phyloP scores from a whole-genome alignment of 2,329 filamentous ascomycete species.

The Fusarium abutilonis region DNA sequence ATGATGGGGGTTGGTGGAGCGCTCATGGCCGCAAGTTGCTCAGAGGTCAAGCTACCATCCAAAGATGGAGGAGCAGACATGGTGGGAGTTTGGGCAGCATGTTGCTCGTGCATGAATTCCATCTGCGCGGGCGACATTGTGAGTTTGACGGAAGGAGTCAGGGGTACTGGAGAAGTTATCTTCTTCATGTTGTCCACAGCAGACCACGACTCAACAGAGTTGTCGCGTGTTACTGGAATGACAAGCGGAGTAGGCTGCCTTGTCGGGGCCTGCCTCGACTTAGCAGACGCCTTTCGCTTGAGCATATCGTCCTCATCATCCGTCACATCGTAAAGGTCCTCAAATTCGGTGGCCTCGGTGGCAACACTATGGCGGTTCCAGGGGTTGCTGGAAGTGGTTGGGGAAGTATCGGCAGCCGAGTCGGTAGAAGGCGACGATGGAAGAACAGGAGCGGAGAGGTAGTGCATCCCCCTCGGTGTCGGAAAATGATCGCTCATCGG shows the following conservation, averaged over 20 bases:
- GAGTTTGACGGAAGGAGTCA: slow-evolving; percentile 73
- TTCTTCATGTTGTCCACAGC: slow-evolving; percentile 58
- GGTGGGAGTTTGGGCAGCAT: slow-evolving; percentile 73
- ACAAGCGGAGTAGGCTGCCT: slow-evolving; percentile 57
- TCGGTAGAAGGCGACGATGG: slow-evolving; percentile 68
- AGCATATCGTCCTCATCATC: slow-evolving; percentile 72
- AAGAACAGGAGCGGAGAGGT: slow-evolving; percentile 69
- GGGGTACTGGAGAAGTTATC: slow-evolving; percentile 66
- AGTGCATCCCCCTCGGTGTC: slow-evolving; percentile 74
- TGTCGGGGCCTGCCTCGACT: slow-evolving; percentile 55
- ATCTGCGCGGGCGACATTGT: slow-evolving; percentile 80
- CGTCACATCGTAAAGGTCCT: slow-evolving; percentile 87
- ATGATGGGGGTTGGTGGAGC: slow-evolving; percentile 86
- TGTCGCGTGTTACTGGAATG: slow-evolving; percentile 58
- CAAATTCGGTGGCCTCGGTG: slow-evolving; percentile 77
- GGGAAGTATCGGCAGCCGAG: slow-evolving; percentile 64
- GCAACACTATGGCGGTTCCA: slow-evolving; percentile 72
- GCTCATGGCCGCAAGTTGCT: slow-evolving; percentile 84
- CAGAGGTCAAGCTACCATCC: slow-evolving; percentile 87
- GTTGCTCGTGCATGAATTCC: slow-evolving; percentile 72
- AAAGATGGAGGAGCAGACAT: slow-evolving; percentile 86
- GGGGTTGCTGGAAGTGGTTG: slow-evolving; percentile 64
- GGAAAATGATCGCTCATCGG: slow-evolving; percentile 74
- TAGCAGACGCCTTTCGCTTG: slow-evolving; percentile 47
- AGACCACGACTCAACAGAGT: slow-evolving; percentile 55